phyloP scores from a whole-genome alignment of 208 protist species.

The Vickermania ingenoplastis region DNA sequence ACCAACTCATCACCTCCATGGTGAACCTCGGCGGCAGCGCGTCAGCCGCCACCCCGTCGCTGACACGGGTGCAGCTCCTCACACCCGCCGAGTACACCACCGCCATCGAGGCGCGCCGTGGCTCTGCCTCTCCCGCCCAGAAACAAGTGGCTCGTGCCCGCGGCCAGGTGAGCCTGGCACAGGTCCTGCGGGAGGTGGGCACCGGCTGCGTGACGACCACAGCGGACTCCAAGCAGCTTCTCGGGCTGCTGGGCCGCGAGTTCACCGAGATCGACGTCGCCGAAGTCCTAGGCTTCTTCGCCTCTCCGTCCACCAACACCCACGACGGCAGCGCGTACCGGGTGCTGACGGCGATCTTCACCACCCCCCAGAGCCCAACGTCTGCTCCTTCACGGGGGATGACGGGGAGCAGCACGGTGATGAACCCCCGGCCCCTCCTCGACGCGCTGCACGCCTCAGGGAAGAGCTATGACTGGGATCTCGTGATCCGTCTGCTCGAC shows the following conservation, averaged over 20 bases:
- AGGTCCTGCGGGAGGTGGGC: conserved; percentile 73
- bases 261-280: conserved; percentile 77
- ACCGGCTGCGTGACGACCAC: conserved; percentile 75
- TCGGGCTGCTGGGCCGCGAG: conserved; percentile 62
- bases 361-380: conserved; percentile 9
- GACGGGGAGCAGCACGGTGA: conserved; percentile 36
- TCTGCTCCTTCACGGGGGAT: conserved; percentile 16
- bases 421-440: conserved; percentile 68
- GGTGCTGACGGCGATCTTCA: conserved; percentile 46
- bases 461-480: conserved; percentile 62
- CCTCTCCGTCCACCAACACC: conserved; percentile 48
- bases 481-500: conserved; percentile 68
- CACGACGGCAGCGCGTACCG: conserved; percentile 71
- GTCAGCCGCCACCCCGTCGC: background rate
- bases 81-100: background rate
- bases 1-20: background rate
- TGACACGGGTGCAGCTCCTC: background rate
- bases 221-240: conserved; percentile 67
- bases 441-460: conserved; percentile 51
- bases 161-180: conserved; percentile 56
- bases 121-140: background rate
- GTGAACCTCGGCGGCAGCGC: too few species aligned
- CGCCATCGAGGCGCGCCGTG: background rate
- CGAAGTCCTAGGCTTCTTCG: conserved; percentile 79
- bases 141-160: too few species aligned